Base-by-base conservation (phyloP, 1,139 yeast species). In the Sugiyamaella sp. region DNA sequence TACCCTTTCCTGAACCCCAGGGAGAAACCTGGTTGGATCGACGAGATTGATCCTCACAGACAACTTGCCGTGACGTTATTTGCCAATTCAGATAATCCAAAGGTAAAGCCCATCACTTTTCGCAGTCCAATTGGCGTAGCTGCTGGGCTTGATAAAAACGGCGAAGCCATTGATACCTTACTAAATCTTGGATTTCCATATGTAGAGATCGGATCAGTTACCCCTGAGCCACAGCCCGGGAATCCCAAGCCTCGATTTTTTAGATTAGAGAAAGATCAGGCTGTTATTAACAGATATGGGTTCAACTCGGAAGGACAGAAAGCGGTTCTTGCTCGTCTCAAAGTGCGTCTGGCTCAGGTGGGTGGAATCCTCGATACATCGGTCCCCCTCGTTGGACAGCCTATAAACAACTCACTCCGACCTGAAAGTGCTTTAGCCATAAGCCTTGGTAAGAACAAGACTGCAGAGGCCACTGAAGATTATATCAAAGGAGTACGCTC, bases 81-180 rank as follows among this genome's bases (percentile, higher is more conserved):
- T 53, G 57, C 63, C 14, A 61, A 59, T 42, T 64, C 65, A 12
- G 19, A 51, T 5, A 66, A 64, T 46, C 68, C 70, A 5, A 60
- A 62, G 37, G 72, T 69, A 42, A 57, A 61, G 38, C 63, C 67
- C 9, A 49, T 70, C 50, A 72, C 66, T 0, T 72, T 91, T 65
- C 76, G 79, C 27, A 85, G 85, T 54, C 98, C 98, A 19, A 75
- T 91, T 54, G 98, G 98, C 5, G 78, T 91, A 63, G 98, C 98
- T 48, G 98, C 99, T 32, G 99, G 99, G 10, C 79, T 91, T 60
- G 99, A 91, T 70, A 91, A 91, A 71, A 87, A 91, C 64, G 99
- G 90, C 50, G 96, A 89, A 66, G 96, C 90, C n/a, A 84, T 93
- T 63, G 97, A 91, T 62, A 74, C 91, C 0, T 76, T 91, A 56